Conservation (phyloP, 768 basidiomycete genomes). For the Auricularia cornea region DNA sequence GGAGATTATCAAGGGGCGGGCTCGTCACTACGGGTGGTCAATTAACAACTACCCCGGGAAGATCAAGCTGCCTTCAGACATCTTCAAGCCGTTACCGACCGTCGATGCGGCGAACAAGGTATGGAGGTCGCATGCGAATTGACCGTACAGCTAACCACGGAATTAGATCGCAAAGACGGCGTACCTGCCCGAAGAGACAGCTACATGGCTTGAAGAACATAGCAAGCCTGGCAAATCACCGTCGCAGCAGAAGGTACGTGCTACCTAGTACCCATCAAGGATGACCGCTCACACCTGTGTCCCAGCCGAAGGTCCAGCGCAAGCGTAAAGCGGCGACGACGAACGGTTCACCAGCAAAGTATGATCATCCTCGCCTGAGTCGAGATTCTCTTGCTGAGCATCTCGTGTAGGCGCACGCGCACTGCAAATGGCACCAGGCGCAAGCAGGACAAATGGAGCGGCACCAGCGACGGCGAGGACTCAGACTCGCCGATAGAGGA, state of each 20-base stretch:
- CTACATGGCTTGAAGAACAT: slow-evolving; percentile 47
- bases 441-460: not conserved
- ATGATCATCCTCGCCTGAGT: not conserved
- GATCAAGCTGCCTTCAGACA: slow-evolving; percentile 71
- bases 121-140: no score
- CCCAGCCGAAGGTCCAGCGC: slow-evolving; percentile 2
- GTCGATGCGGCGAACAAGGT: slow-evolving; percentile 61
- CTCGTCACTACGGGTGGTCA: slow-evolving; percentile 59
- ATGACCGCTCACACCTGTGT: no score
- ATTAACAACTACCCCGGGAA: slow-evolving; percentile 75
- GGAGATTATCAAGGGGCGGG: slow-evolving; percentile 67
- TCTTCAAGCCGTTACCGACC: slow-evolving; percentile 63
- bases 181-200: slow-evolving; percentile 56
- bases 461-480: not conserved
- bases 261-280: no score
- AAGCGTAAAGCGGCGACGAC: slow-evolving; percentile 5
- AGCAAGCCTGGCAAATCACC: slow-evolving; percentile 10
- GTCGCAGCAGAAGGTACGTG: no score
- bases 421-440: not conserved
- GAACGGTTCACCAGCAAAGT: slow-evolving; percentile 4
- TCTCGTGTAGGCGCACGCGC: slow-evolving; percentile 6
- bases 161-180: slow-evolving; percentile 57
- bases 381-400: slow-evolving; percentile 12
- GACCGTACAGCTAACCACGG: no score
- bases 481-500: not conserved